These are phyloP conservation scores for Sphaerulina populicola DNA, from an alignment of 2,329 filamentous ascomycete species.

Conservation along the genomic window DNA sequence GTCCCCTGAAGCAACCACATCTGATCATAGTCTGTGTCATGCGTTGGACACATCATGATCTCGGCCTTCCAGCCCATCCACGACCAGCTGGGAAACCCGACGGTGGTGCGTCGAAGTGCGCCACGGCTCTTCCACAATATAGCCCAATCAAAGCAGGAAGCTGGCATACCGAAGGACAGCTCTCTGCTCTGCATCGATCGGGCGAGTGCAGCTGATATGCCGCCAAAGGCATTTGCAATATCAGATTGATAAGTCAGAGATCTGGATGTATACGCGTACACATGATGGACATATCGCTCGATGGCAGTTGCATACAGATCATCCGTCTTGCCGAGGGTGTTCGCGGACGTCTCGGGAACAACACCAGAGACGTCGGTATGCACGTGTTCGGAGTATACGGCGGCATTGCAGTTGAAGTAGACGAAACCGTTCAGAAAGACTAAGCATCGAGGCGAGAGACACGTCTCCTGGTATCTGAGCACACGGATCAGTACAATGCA, in stretches of 20 bases:
- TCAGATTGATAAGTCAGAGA: not conserved
- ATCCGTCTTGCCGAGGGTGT: not conserved
- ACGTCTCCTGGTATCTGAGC: not conserved
- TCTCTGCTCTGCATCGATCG: not conserved
- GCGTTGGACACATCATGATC: not conserved
- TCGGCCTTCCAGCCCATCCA: not conserved
- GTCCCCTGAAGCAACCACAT: not conserved
- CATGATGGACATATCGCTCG: not conserved
- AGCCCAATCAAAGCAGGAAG: not conserved
- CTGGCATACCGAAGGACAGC: not conserved
- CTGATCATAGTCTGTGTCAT: not conserved
- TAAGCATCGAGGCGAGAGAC: not conserved
- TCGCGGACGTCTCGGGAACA: not conserved
- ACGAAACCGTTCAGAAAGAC: not conserved
- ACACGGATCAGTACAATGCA: not conserved
- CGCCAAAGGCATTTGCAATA: not conserved
- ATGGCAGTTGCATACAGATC: not conserved
- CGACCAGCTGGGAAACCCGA: not conserved
- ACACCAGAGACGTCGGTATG: not conserved
- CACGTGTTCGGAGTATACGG: not conserved
- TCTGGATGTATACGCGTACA: not conserved
- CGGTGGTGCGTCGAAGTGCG: no score
- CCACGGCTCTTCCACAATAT: not conserved
- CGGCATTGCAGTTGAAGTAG: not conserved
- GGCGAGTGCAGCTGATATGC: not conserved